Evolutionary conservation across 495 filamentous ascomycete species (phyloP), one percentile per base, ranked within the genome.

Genomic region (Penicillium robsamsonii): DNA sequence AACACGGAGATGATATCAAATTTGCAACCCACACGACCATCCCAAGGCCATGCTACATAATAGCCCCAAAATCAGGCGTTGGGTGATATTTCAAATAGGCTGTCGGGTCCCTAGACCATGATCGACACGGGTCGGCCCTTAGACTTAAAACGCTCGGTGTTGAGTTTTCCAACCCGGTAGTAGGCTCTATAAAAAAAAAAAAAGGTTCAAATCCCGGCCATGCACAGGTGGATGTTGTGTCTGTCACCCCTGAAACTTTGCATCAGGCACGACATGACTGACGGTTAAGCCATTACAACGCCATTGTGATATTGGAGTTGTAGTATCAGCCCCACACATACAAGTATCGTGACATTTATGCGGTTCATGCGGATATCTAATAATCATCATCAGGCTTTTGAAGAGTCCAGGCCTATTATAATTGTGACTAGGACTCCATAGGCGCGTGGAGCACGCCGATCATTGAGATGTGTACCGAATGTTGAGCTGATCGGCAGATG

Each of bases 81-180:
- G 8, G 6, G 20, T 15, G 1, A n/a, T n/a, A 53, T 53, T 25
- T 25, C 41, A 46, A 53, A 53, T 46, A 27, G 25, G 25, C 25
- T 22, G 22, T 2, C 22, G 22, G 2, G 22, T 22, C 22, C 22
- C 22, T 2, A 22, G 22, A 22, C 22, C 4, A 27, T 17, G 30
- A 46, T 54, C 52, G 20, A 46, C 43, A 46, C 52, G 52, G 52
- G 42, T 54, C 52, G 52, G 52, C 52, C 52, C 52, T 38, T 31
- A 8, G 30, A 18, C 20, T 24, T 22, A 7, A 33, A 37, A 33
- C 30, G 31, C 42, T 15, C 51, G 20, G 20, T 31, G 20, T 18
- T 35, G 42, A 35, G 9, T 46, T 29, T 27, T 18, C 24, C 25
- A 33, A 38, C 24, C 25, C 17, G 38, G 50, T 17, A 52, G n/a